A percentile compares a stretch with the other conserved stretches of the same genome.
Evolutionary conservation across 225 moss, liverwort and hornwort genomes (phyloP).

Genomic region (Sphagnum tenellum): DNA sequence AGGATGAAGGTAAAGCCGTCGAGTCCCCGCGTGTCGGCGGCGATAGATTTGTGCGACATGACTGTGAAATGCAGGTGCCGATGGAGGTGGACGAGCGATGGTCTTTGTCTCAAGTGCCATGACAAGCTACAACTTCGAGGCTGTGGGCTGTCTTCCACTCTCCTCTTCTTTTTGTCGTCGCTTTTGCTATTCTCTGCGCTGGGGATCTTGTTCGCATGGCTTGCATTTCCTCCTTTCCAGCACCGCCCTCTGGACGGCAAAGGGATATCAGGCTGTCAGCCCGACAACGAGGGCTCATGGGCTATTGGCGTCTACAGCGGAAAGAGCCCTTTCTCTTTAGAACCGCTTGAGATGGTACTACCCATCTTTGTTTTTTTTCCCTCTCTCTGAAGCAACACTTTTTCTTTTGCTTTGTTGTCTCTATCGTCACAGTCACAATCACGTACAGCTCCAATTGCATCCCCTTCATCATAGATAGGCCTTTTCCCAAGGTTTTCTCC

Average conservation of each 20-base stretch:
- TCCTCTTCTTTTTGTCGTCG: constrained; percentile 49
- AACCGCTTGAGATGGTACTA: constrained; percentile 68
- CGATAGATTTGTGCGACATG: constrained; percentile 51
- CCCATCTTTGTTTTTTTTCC: too few species aligned
- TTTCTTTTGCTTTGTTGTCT: too few species aligned
- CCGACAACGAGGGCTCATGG: constrained; percentile 95
- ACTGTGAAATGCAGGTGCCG: constrained; percentile 71
- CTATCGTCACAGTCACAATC: too few species aligned
- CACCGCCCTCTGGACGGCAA: constrained; percentile 12
- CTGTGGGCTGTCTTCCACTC: constrained; percentile 63
- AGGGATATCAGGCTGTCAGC: constrained; percentile 54
- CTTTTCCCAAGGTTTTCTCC: too few species aligned
- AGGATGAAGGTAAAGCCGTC: constrained; percentile 24
- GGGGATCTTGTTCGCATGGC: constrained; percentile 59
- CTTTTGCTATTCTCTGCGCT: constrained; percentile 33
- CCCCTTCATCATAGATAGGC: too few species aligned
- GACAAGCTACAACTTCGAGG: constrained; percentile 64
- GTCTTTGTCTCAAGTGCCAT: constrained; percentile 64
- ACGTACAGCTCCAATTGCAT: too few species aligned
- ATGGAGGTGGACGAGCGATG: constrained; percentile 58
- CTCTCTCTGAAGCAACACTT: too few species aligned
- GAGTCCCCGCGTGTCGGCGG: constrained; percentile 21
- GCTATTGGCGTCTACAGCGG: constrained; percentile 82
- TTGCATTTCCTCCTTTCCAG: constrained; percentile 69
- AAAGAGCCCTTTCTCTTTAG: constrained; percentile 59